These are phyloP conservation scores for Cyberlindnera nakhonratchasimensis DNA, from an alignment of 805 yeast species.

Conservation along the genomic window DNA sequence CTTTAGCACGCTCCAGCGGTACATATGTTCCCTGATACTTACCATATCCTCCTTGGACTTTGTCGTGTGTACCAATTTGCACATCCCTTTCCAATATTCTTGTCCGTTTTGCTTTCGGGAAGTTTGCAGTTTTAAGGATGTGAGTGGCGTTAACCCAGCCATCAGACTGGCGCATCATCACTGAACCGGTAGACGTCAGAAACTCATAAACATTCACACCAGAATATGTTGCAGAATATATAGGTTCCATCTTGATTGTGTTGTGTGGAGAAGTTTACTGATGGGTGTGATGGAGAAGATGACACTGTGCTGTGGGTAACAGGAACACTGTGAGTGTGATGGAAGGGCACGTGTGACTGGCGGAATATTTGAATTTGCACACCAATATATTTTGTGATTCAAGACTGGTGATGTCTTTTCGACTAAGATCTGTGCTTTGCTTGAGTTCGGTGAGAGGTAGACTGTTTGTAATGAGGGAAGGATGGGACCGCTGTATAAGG, in stretches of 20 bases:
- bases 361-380: too few species aligned
- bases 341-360: too few species aligned
- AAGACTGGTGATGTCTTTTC: too few species aligned
- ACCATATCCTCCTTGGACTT: conserved; percentile 96
- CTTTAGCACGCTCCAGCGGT: conserved; percentile 71
- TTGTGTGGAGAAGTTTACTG: not conserved
- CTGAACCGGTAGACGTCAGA: conserved; percentile 61
- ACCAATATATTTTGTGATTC: too few species aligned
- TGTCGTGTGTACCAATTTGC: conserved; percentile 86
- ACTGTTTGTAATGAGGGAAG: too few species aligned
- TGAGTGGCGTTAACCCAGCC: conserved; percentile 95
- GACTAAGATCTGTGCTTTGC: too few species aligned
- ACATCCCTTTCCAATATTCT: conserved; percentile 90
- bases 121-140: conserved; percentile 86
- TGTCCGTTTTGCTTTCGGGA: conserved; percentile 91
- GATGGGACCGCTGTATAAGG: too few species aligned
- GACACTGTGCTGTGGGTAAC: too few species aligned
- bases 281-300: not conserved
- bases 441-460: too few species aligned
- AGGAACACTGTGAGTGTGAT: too few species aligned
- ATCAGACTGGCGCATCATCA: conserved; percentile 73
- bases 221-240: conserved; percentile 75
- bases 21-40: conserved; percentile 98
- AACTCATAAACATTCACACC: conserved; percentile 84
- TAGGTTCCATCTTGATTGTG: conserved; percentile 30